A percentile compares a stretch with the other conserved stretches of the same genome.
Evolutionary conservation across 371 early-diverging fungal species (phyloP).

Genomic region (Furculomyces boomerangus): DNA sequence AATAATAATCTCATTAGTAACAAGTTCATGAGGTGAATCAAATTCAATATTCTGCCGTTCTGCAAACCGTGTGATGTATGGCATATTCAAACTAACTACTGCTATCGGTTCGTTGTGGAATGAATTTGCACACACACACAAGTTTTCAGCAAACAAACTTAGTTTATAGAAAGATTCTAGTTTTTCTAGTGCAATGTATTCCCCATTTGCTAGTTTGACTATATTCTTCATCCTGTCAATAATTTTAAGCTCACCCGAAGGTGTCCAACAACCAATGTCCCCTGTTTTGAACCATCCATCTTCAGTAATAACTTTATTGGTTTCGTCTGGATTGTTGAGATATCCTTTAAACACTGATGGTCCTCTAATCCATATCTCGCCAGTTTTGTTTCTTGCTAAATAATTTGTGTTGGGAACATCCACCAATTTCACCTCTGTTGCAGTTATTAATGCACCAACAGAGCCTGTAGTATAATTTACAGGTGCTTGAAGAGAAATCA

Average conservation of each 20-base stretch:
- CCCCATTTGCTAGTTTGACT: slow-evolving; percentile 82
- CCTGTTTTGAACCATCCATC: slow-evolving; percentile 91
- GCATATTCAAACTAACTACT: slow-evolving; percentile 27
- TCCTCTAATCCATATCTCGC: slow-evolving; percentile 82
- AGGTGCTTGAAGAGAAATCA: slow-evolving; percentile 43
- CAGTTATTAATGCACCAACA: slow-evolving; percentile 68
- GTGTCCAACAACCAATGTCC: slow-evolving; percentile 69
- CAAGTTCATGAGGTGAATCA: slow-evolving; percentile 7
- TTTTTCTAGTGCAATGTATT: slow-evolving; percentile 94
- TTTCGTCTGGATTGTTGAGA: slow-evolving; percentile 50
- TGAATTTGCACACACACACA: slow-evolving; percentile 68
- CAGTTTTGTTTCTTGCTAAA: slow-evolving; percentile 41
- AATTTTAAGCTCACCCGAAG: slow-evolving; percentile 43
- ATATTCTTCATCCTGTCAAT: slow-evolving; percentile 73
- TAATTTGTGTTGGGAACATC: slow-evolving; percentile 62
- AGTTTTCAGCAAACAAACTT: slow-evolving; percentile 47
- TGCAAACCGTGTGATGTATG: slow-evolving; percentile 20
- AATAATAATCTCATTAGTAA: slow-evolving; percentile 3
- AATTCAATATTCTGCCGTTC: slow-evolving; percentile 11
- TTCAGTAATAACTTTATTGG: slow-evolving; percentile 43
- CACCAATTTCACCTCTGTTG: slow-evolving; percentile 72
- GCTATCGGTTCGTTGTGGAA: slow-evolving; percentile 16
- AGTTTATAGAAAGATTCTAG: slow-evolving; percentile 82
- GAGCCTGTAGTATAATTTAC: slow-evolving; percentile 37
- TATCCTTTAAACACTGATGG: slow-evolving; percentile 52